phyloP scores from a whole-genome alignment of 2,329 filamentous ascomycete genomes.

The Macroventuria anomochaeta region DNA sequence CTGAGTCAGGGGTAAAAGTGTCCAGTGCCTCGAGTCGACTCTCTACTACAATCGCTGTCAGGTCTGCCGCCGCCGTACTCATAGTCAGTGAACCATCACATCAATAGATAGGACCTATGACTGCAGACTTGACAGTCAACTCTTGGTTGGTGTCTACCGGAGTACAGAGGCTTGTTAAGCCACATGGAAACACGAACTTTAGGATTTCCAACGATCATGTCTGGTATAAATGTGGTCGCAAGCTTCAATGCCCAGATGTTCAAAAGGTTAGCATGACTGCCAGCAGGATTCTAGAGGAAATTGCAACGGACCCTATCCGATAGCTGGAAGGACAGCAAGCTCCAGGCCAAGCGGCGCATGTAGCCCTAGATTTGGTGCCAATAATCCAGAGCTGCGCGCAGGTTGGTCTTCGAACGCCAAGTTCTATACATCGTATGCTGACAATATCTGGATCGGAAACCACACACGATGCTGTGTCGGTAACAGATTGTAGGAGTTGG shows the following conservation, averaged over 20 bases:
- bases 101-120: background rate
- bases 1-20: background rate
- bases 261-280: background rate
- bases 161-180: too few relatives aligned
- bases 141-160: too few relatives aligned
- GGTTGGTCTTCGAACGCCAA: background rate
- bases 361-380: background rate
- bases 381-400: conserved; percentile 2
- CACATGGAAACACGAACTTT: too few relatives aligned
- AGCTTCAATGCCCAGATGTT: background rate
- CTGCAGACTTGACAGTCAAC: too few relatives aligned
- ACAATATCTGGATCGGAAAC: background rate
- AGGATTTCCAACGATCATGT: too few relatives aligned
- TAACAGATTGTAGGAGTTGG: background rate
- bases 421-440: background rate
- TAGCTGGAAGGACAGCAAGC: background rate
- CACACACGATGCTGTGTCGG: background rate
- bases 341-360: background rate
- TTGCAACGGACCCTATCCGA: background rate
- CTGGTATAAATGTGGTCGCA: background rate
- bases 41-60: background rate
- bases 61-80: background rate
- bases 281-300: background rate
- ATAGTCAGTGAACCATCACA: background rate
- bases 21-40: background rate